Evolutionary conservation across 495 filamentous ascomycete genomes (phyloP).

Genomic region (Bacidia rubella): DNA sequence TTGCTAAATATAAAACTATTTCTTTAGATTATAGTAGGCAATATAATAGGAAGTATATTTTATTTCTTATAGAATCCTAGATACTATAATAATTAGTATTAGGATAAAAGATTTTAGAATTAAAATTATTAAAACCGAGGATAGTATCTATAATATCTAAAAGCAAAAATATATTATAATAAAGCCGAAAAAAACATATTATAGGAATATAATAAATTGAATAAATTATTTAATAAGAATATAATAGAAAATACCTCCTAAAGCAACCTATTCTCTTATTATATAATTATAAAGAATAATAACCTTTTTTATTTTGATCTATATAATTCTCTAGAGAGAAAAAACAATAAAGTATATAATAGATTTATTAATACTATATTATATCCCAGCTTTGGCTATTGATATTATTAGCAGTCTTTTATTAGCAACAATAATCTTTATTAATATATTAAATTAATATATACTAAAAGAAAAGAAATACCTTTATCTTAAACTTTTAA

Average conservation of each 20-base stretch:
- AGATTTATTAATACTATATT: neutral
- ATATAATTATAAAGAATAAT: neutral
- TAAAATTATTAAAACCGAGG: neutral
- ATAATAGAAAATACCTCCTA: neutral
- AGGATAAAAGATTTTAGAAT: neutral
- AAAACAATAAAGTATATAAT: neutral
- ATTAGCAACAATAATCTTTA: neutral
- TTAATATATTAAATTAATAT: neutral
- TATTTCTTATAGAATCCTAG: neutral
- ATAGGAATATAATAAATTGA: neutral
- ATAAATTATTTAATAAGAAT: neutral
- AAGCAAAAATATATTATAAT: neutral
- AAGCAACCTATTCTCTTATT: neutral
- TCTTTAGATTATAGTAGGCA: neutral
- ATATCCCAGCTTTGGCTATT: neutral
- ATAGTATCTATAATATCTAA: neutral
- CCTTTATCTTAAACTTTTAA: neutral
- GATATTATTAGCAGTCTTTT: neutral
- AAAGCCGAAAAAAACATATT: neutral
- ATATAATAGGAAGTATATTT: constrained; percentile 2
- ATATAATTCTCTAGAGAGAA: neutral
- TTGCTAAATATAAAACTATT: too few relatives aligned
- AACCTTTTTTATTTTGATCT: neutral
- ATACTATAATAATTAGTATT: neutral
- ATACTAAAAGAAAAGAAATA: neutral